Base-by-base conservation (phyloP, 1,139 yeast species). In the Hansenula sp. region DNA sequence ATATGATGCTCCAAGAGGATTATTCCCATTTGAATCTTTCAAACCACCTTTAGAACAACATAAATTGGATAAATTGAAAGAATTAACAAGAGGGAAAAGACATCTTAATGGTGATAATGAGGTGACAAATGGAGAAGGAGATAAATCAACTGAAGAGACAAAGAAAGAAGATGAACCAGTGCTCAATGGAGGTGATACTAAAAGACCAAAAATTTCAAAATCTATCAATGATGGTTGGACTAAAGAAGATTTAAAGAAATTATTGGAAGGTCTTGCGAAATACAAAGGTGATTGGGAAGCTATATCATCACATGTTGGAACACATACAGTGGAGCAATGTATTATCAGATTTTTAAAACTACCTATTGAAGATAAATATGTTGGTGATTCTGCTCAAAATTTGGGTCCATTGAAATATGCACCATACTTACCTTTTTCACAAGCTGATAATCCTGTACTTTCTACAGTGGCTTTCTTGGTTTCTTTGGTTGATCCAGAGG, bases 1-100 rank as follows among this genome's bases (percentile, higher is more conserved):
- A 44, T 82, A 81, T 53, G 98, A 94, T 62, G 87, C 96, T 0
- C 98, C 98, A 36, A 74, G 96, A 49, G 97, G 97, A 0, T 67
- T 90, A 50, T 90, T 89, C 59, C 98, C 98, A 20, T 92, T 90
- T 63, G 94, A 89, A 57, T 82, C 89, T 18, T 81, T 77, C 57
- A 80, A 79, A 41, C 77, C 79, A 29, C 71, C 75, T 4, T 77
- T 64, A 6, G 66, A 64, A 40, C 55, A 70, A 36, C 75, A 80
- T 14, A 83, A 82, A 57, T 60, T 80, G 48, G 69, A 70, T 2
- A 77, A 72, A 48, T 62, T 82, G 46, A 82, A 78, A 54, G 71
- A 72, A 40, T 60, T 80, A 40, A 57, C 81, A 52, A 61, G 21
- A 6, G 28, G 9, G 2, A 49, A 46, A 34, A 43, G 51, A 30